Evolutionary conservation across 2,329 filamentous ascomycete genomes (phyloP), one percentile per base, ranked within the genome.

Genomic region (Pezicula rhizophila): DNA sequence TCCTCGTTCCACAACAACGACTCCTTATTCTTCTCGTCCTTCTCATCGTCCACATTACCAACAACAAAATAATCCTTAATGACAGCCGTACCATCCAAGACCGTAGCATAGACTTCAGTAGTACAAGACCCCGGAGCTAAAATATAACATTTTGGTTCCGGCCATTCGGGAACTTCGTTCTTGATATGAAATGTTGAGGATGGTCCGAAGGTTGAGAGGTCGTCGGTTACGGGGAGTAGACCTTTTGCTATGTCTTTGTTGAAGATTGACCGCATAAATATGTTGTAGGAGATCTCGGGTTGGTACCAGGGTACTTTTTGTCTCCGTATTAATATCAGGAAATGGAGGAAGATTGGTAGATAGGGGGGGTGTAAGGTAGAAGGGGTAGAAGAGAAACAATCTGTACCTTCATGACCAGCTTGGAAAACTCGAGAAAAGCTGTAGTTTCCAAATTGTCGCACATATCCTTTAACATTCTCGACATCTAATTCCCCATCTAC

Each of bases 361-460:
- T 10, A 15, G 14, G 37, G 5, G 37, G 14, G 37, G 5, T 8
- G 8, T 8, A 37, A 39, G 35, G 18, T 8, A 38, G 18, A 14
- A 4, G 14, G 18, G 8, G 35, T 8, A 10, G 10, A 10, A 6
- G 62, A 55, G 7, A 61, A 26, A 17, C 40, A 26, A 5, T 23
- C 23, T 23, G 23, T 64, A 78, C 78, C 10, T 70, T 55, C 26
- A 58, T 85, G 82, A 2, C 82, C 81, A 20, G 80, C 72, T 56
- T 84, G 76, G 62, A 80, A 85, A 42, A 85, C 70, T 12, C 82
- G 73, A 33, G 77, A 78, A 61, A 85, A 85, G 23, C 75, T 79
- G 48, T 85, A 75, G 56, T 89, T 89, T 14, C 84, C 86, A 59
- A 79, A 85, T 64, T 92, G 86, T 5, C 86, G 77, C 0, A 88